phyloP scores from a whole-genome alignment of 2,329 filamentous ascomycete genomes.

The Cladophialophora immunda region DNA sequence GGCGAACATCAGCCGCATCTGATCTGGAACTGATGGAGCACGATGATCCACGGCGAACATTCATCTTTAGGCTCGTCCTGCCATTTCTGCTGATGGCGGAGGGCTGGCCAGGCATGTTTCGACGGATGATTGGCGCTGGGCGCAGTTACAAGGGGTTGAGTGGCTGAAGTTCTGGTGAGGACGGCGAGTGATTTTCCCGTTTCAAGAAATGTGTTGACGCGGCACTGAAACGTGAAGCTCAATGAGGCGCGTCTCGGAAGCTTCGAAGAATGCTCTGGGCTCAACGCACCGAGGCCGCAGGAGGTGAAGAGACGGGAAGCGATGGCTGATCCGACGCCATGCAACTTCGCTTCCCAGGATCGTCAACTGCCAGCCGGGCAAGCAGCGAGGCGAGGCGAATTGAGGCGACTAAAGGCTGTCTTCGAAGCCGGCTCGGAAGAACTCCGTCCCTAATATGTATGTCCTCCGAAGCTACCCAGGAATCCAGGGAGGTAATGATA shows the following conservation, averaged over 20 bases:
- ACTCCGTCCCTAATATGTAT: not conserved
- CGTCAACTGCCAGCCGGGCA: not conserved
- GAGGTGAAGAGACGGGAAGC: not conserved
- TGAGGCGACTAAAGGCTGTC: not conserved
- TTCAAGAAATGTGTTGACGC: constrained; percentile 13
- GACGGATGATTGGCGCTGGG: constrained; percentile 7
- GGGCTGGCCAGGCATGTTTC: constrained; percentile 2
- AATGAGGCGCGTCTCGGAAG: constrained; percentile 14
- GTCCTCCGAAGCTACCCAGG: not conserved
- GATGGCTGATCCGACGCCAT: not conserved
- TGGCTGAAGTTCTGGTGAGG: not conserved
- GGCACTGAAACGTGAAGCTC: constrained; percentile 14
- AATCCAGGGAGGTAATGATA: not conserved
- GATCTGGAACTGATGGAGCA: constrained; percentile 24
- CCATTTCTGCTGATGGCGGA: not conserved
- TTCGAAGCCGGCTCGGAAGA: not conserved
- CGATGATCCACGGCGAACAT: not conserved
- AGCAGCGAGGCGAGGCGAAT: not conserved
- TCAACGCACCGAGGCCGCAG: no score
- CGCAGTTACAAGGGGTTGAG: constrained; percentile 7
- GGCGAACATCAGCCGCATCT: constrained; percentile 4
- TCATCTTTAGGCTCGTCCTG: constrained; percentile 18
- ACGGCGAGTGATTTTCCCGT: constrained; percentile 7
- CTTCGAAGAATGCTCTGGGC: constrained; percentile 1
- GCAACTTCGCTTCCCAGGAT: not conserved